phyloP scores from a whole-genome alignment of 225 moss, liverwort and hornwort species.

The Asterella californica region DNA sequence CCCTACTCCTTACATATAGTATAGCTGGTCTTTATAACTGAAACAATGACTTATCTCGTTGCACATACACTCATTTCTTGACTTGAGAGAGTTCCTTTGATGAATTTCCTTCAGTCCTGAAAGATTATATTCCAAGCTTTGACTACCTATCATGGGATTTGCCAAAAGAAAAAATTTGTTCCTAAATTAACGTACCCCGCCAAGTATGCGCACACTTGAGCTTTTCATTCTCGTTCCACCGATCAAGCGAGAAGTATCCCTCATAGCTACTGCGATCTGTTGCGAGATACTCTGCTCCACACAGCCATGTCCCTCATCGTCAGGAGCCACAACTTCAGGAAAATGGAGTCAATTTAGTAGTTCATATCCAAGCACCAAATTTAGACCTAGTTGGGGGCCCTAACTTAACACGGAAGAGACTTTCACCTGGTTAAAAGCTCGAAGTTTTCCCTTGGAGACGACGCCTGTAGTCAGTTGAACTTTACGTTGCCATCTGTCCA shows the following conservation, averaged over 20 bases:
- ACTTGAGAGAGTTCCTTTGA: not conserved
- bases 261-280: constrained; percentile 39
- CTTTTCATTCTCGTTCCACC: constrained; percentile 30
- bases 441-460: constrained; percentile 29
- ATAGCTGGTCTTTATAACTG: not conserved
- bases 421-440: constrained; percentile 41
- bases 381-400: no score
- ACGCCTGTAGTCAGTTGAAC: constrained; percentile 41
- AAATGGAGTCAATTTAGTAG: not conserved
- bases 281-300: constrained; percentile 39
- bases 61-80: not conserved
- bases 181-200: constrained; percentile 12
- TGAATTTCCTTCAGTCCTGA: not conserved
- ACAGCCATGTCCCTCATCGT: not conserved
- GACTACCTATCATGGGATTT: not conserved
- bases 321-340: not conserved
- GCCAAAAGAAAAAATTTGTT: no score
- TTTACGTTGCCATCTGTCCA: constrained; percentile 48
- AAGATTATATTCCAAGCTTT: not conserved
- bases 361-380: no score
- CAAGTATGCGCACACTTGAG: constrained; percentile 28
- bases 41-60: not conserved
- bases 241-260: constrained; percentile 38
- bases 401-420: not conserved
- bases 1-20: not conserved